A percentile compares a stretch with the other conserved stretches of the same genome.
Evolutionary conservation across 257 asterid genomes (phyloP).

Genomic region (Capsicum baccatum): DNA sequence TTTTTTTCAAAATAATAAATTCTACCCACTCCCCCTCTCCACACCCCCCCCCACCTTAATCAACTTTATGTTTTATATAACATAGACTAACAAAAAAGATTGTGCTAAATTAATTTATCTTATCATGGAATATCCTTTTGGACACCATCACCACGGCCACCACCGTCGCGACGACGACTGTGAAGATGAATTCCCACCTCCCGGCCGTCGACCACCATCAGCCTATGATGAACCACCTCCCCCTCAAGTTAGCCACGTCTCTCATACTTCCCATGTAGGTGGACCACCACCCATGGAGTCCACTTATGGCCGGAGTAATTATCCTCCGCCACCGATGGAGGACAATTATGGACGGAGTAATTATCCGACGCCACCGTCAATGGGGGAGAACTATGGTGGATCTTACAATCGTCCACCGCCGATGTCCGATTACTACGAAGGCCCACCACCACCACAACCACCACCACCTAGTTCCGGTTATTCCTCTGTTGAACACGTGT

Average conservation of each 20-base stretch:
- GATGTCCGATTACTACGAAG: slow-evolving; percentile 3
- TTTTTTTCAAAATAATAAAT: no score
- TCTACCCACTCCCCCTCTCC: no score
- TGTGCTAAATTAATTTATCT: neutral
- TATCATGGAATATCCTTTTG: slow-evolving; percentile 43
- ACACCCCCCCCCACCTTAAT: no score
- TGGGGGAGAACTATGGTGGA: slow-evolving; percentile 21
- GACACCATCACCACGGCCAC: slow-evolving; percentile 36
- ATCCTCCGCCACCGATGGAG: no score
- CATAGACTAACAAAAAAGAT: neutral
- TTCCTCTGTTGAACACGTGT: slow-evolving; percentile 36
- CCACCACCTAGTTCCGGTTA: slow-evolving; percentile 24
- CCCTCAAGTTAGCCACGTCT: slow-evolving; percentile 40
- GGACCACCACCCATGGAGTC: slow-evolving; percentile 35
- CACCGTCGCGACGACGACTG: slow-evolving; percentile 33
- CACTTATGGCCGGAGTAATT: neutral
- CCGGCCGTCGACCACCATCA: slow-evolving; percentile 34
- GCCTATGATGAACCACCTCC: slow-evolving; percentile 37
- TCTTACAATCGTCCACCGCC: slow-evolving; percentile 23
- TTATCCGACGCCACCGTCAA: slow-evolving; percentile 32
- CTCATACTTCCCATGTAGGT: slow-evolving; percentile 43
- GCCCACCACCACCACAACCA: slow-evolving; percentile 26
- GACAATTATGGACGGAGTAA: slow-evolving; percentile 1
- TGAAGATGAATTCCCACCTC: slow-evolving; percentile 41
- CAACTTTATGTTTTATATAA: neutral